phyloP scores from a whole-genome alignment of 148 eudicot species.

The Fagopyrum esculentum region DNA sequence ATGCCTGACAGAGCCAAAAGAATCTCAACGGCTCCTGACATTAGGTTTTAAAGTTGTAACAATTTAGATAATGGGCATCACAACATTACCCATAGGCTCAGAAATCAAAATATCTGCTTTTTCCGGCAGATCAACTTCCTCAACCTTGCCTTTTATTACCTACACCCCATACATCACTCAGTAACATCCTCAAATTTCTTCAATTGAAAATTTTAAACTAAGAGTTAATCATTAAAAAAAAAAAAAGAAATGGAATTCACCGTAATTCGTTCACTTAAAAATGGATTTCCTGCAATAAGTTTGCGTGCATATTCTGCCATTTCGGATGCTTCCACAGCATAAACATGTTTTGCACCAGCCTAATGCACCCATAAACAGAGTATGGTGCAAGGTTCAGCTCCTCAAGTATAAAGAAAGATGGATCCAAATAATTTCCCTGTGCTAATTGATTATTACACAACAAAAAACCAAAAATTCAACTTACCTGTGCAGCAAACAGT shows the following conservation, averaged over 20 bases:
- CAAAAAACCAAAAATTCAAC: not conserved
- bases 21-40: not conserved
- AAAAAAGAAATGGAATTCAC: conserved; percentile 24
- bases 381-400: too few relatives aligned
- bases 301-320: conserved; percentile 93
- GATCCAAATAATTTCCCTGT: too few relatives aligned
- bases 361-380: conserved; percentile 15
- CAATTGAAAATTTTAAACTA: not conserved
- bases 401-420: not conserved
- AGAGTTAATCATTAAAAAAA: not conserved
- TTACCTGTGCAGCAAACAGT: conserved; percentile 96
- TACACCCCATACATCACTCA: conserved; percentile 16
- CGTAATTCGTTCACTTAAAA: conserved; percentile 69
- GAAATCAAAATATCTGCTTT: conserved; percentile 93
- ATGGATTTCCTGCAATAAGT: conserved; percentile 90
- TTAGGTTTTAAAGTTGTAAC: not conserved
- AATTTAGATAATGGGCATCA: not conserved
- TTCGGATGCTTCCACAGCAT: conserved; percentile 98
- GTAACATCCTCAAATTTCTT: conserved; percentile 11
- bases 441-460: too few relatives aligned
- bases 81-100: conserved; percentile 88
- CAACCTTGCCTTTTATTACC: conserved; percentile 96
- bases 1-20: not conserved
- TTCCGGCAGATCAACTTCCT: conserved; percentile 91
- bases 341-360: conserved; percentile 99